Percentiles rank a stretch among this genome's conserved stretches.
phyloP scores from a whole-genome alignment of 768 basidiomycete genomes.

The Phlebiopsis gigantea region DNA sequence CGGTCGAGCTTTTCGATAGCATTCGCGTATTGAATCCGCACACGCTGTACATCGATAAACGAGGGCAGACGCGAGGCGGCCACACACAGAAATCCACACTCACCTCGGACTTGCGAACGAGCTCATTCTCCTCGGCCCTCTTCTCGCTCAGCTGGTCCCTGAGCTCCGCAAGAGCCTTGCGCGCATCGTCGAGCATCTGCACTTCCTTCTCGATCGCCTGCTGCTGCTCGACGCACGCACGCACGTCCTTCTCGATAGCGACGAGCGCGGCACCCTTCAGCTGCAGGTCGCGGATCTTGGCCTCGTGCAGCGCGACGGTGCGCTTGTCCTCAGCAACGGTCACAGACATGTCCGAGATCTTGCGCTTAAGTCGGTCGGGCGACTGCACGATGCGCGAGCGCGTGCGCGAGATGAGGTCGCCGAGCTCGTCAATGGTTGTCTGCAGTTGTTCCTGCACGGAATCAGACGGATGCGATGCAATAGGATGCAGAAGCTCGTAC shows the following conservation, averaged over 20 bases:
- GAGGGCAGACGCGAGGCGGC: neutral
- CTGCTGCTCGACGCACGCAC: constrained; percentile 69
- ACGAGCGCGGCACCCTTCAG: constrained; percentile 65
- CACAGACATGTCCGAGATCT: constrained; percentile 69
- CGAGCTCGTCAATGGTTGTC: constrained; percentile 50
- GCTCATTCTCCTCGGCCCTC: constrained; percentile 67
- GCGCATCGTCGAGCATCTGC: constrained; percentile 52
- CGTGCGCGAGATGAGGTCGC: constrained; percentile 58
- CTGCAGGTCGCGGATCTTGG: constrained; percentile 73
- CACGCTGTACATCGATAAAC: constrained; percentile 44
- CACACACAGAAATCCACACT: constrained; percentile 30
- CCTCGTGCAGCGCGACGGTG: constrained; percentile 56
- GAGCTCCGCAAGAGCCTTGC: constrained; percentile 64
- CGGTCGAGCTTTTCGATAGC: constrained; percentile 80
- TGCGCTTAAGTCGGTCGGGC: constrained; percentile 82
- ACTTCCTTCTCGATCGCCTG: constrained; percentile 68
- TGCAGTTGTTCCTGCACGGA: constrained; percentile 51
- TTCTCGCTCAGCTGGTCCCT: constrained; percentile 67
- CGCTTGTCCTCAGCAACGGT: constrained; percentile 69
- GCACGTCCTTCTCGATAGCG: constrained; percentile 78
- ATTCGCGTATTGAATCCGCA: constrained; percentile 74
- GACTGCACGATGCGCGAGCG: constrained; percentile 83
- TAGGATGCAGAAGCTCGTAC: constrained; percentile 27
- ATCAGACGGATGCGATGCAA: neutral
- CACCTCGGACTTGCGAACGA: constrained; percentile 66